Evolutionary conservation across 2,329 filamentous ascomycete species (phyloP), one percentile per base, ranked within the genome.

Genomic region (Penicillium hordei): DNA sequence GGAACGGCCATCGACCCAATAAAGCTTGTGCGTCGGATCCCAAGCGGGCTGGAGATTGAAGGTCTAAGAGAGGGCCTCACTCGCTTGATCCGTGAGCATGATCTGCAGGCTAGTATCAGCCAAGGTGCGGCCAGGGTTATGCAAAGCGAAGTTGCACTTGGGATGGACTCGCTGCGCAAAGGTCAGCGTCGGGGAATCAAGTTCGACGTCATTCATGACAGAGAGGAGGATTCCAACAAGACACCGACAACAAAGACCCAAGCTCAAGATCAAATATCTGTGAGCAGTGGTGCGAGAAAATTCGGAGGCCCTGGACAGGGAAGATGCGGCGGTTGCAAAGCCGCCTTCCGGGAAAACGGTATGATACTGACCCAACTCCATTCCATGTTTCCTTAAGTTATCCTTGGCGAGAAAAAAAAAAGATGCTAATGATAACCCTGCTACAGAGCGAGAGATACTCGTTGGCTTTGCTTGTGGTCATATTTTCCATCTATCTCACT

Each of bases 1-100:
- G 94, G 94, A 36, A 97, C 93, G 0, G 86, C 91, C 1, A 94
- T 99, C 68, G 88, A 97, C 68, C 94, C 94, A 0, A 93, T 97
- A 61, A 89, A 89, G 17, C 84, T 99, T 4, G 91, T 99, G 6
- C 84, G 90, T 15, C 86, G 93, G 5, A 99, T 99, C 29, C 94
- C 94, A 0, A 91, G 95, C 69, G 93, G 94, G 0, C 81, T 99
- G 0, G 91, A 97, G 71, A 95, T 99, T 13, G 89, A 94, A 66
- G 94, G 94, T 0, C 80, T 99, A 7, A 83, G 92, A 58, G 91
- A 96, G 61, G 94, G 93, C 0, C 82, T 99, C 4, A 89, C 89
- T 44, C 89, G 93, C 57, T 92, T 99, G 80, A 89, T 99, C 72
- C 89, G 93, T 66, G 94, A 99, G 75, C 93, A 97, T 71, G 94